Percentiles rank a stretch among this genome's conserved stretches.
Conservation (phyloP, 1,139 yeast species). For the Magnusiomyces ingens region DNA sequence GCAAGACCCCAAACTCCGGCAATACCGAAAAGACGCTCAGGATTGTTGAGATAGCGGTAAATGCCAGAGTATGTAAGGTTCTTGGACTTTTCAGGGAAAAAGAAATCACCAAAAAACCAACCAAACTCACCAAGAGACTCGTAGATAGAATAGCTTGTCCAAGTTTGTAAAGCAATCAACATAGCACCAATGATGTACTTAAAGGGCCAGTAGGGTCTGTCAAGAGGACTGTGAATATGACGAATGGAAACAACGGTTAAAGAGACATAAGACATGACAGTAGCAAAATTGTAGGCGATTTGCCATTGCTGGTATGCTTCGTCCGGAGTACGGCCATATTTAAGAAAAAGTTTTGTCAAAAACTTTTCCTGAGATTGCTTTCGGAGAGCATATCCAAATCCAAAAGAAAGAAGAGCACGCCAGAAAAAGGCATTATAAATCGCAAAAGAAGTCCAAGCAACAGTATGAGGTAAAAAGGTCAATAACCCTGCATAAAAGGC, state of each 20-base stretch:
- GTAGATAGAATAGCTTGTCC: conserved; percentile 68
- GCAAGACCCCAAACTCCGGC: conserved; percentile 81
- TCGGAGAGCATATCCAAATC: conserved; percentile 48
- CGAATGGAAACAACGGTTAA: conserved; percentile 33
- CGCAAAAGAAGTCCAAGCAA: conserved; percentile 31
- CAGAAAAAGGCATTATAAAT: conserved; percentile 46
- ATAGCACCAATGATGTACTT: conserved; percentile 52
- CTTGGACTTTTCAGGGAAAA: conserved; percentile 48
- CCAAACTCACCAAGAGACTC: conserved; percentile 79
- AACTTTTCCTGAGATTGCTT: conserved; percentile 57
- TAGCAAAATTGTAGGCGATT: conserved; percentile 50
- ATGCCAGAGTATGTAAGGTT: conserved; percentile 72
- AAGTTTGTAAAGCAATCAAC: conserved; percentile 54
- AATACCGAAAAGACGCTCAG: conserved; percentile 75
- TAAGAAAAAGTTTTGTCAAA: conserved; percentile 61
- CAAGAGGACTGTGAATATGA: conserved; percentile 34
- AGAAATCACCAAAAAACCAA: conserved; percentile 88
- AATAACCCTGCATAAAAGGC: conserved; percentile 43
- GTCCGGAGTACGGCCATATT: conserved; percentile 59
- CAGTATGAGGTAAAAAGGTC: conserved; percentile 35
- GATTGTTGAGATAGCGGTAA: conserved; percentile 76
- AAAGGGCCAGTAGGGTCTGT: conserved; percentile 39
- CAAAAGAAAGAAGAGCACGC: conserved; percentile 48
- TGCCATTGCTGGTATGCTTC: conserved; percentile 77
- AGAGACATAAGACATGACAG: conserved; percentile 40